A percentile compares a stretch with the other conserved stretches of the same genome.
Conservation (phyloP, 2,329 filamentous ascomycete species). For the Fulvia fulva region DNA sequence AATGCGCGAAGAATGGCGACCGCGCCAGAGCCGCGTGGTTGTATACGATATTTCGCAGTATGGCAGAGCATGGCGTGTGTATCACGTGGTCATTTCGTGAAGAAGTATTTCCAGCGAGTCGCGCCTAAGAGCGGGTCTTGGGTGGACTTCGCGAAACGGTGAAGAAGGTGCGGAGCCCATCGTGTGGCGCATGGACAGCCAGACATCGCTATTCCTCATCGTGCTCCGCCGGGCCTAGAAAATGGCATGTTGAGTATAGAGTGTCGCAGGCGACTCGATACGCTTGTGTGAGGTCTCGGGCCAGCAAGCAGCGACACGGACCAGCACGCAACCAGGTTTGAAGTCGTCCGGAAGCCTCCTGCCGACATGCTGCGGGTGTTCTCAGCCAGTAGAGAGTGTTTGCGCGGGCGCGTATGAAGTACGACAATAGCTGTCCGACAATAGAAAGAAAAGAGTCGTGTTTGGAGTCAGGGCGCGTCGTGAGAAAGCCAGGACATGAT, state of each 20-base stretch:
- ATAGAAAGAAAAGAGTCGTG: slow-evolving; percentile 8
- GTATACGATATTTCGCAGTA: neutral
- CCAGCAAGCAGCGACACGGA: slow-evolving; percentile 13
- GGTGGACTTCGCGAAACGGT: slow-evolving; percentile 12
- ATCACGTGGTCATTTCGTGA: slow-evolving; percentile 9
- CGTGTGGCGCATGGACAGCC: slow-evolving; percentile 15
- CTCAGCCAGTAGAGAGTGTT: slow-evolving; percentile 14
- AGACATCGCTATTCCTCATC: slow-evolving; percentile 7
- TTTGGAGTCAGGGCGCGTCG: neutral
- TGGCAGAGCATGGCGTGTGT: slow-evolving; percentile 6
- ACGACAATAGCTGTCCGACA: slow-evolving; percentile 15
- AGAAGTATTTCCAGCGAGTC: slow-evolving; percentile 8
- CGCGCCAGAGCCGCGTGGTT: neutral
- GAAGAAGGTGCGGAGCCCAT: slow-evolving; percentile 1
- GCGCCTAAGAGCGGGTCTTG: slow-evolving; percentile 14
- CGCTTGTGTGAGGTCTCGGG: slow-evolving; percentile 18
- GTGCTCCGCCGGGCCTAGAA: slow-evolving; percentile 3
- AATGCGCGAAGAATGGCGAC: slow-evolving; percentile 2
- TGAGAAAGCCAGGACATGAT: neutral
- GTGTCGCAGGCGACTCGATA: slow-evolving; percentile 16
- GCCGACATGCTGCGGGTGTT: neutral
- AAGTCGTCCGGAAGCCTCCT: neutral
- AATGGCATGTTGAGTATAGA: slow-evolving; percentile 16
- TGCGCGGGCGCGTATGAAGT: slow-evolving; percentile 18
- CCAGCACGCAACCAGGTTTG: slow-evolving; percentile 7